A percentile compares a stretch with the other conserved stretches of the same genome.
phyloP scores from a whole-genome alignment of 345 rosid genomes.

The Eucalyptus caleyi region DNA sequence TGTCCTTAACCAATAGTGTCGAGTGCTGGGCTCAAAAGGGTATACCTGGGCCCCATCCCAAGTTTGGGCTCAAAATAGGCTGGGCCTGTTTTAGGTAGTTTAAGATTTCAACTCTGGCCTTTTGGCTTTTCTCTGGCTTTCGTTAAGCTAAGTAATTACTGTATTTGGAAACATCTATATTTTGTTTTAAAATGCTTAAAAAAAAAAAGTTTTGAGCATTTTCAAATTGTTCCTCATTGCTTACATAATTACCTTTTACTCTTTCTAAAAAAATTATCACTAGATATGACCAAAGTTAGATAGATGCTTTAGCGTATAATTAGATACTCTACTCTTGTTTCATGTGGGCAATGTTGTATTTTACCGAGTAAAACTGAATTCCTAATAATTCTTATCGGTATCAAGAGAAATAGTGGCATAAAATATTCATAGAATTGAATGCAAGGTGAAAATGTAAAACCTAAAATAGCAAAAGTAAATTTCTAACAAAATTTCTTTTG shows the following conservation, averaged over 20 bases:
- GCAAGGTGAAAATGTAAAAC: not conserved
- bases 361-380: not conserved
- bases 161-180: not conserved
- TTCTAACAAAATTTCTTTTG: not conserved
- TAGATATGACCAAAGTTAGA: not conserved
- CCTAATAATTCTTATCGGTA: not conserved
- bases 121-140: not conserved
- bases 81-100: not conserved
- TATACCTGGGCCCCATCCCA: not conserved
- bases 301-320: not conserved
- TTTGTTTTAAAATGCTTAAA: not conserved
- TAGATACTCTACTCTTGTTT: not conserved
- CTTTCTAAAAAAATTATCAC: not conserved
- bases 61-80: not conserved
- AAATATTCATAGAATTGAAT: not conserved
- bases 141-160: not conserved
- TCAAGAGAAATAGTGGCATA: not conserved
- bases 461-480: not conserved
- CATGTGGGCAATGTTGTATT: not conserved
- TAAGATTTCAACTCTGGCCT: not conserved
- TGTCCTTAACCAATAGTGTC: accelerated
- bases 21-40: not conserved
- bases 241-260: not conserved
- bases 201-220: not conserved
- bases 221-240: not conserved